Base-by-base conservation (phyloP, 2,329 filamentous ascomycete species). In the Sphaerostilbella broomeana region DNA sequence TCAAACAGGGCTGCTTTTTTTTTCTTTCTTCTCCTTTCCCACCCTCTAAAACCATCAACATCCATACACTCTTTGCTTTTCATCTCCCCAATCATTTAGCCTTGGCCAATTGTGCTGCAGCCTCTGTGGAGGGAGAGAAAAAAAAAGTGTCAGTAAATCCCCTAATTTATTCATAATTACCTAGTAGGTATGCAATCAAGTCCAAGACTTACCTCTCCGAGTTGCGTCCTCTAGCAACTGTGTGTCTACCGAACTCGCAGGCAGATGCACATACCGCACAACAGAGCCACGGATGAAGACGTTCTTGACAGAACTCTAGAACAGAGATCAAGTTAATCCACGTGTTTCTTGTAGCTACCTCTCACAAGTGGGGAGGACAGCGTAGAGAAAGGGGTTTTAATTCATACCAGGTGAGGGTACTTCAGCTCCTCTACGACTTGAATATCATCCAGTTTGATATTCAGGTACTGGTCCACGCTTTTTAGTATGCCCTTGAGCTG, bases 361-460 rank as follows among this genome's bases (percentile, higher is more conserved):
- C n/a, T n/a, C n/a, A n/a, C n/a, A n/a, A n/a, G n/a, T n/a, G n/a
- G n/a, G n/a, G n/a, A n/a, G n/a, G n/a, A n/a, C n/a, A n/a, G n/a
- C n/a, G 8, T 19, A 36, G 10, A 18, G 5, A 15, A 22, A 9
- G 12, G 18, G n/a, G 22, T 38, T 10, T 19, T 17, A 20, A 6
- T n/a, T 58, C 70, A 38, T 56, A 90, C 86, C 63, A 98, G 67
- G 64, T 98, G 92, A 35, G 92, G 92, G 61, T 95, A 97, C 65
- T 89, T 88, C 58, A 92, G 69, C 67, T 97, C 87, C 51, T 98
- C 89, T 18, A 95, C 76, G 21, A 97, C 90, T 47, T 81, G 76
- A 46, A 97, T 94, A 58, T 95, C 87, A 58, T 98, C 92, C 35
- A 98, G 79, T 72, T 97, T 97, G 69, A 98, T 95, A 69, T 98